A percentile compares a stretch with the other conserved stretches of the same genome.
These are phyloP conservation scores for Cudoniella acicularis DNA, from an alignment of 495 filamentous ascomycete species.

Conservation along the genomic window DNA sequence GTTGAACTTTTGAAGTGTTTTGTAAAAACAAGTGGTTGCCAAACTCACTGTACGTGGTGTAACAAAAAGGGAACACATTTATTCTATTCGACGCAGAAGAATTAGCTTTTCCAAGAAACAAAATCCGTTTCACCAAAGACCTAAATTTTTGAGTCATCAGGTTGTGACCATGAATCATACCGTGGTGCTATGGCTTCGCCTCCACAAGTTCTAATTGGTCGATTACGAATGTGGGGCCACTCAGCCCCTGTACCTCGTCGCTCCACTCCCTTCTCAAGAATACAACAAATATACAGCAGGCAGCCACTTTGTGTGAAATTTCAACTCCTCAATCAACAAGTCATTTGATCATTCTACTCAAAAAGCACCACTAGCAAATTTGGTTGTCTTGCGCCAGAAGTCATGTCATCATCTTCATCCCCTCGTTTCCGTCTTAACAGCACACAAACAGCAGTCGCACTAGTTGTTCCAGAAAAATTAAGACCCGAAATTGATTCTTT, in stretches of 20 bases:
- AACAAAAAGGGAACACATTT: too few relatives aligned
- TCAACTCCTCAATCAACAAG: background rate
- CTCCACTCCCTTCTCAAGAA: background rate
- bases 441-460: constrained; percentile 11
- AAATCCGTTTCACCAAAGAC: too few relatives aligned
- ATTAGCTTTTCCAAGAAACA: too few relatives aligned
- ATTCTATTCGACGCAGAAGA: too few relatives aligned
- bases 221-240: background rate
- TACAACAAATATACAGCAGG: background rate
- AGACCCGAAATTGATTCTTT: constrained; percentile 38
- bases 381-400: background rate
- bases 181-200: background rate
- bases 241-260: background rate
- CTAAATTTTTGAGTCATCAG: too few relatives aligned
- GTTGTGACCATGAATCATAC: background rate
- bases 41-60: too few relatives aligned
- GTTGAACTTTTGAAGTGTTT: too few relatives aligned
- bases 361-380: background rate
- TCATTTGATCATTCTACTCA: background rate
- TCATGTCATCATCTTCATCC: background rate
- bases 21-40: too few relatives aligned
- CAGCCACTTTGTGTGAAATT: background rate
- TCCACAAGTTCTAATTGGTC: background rate
- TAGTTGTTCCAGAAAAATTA: constrained; percentile 7
- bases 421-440: background rate